Base-by-base conservation (phyloP, 352 stramenopile species). In the Phytophthora macrochlamydospora region DNA sequence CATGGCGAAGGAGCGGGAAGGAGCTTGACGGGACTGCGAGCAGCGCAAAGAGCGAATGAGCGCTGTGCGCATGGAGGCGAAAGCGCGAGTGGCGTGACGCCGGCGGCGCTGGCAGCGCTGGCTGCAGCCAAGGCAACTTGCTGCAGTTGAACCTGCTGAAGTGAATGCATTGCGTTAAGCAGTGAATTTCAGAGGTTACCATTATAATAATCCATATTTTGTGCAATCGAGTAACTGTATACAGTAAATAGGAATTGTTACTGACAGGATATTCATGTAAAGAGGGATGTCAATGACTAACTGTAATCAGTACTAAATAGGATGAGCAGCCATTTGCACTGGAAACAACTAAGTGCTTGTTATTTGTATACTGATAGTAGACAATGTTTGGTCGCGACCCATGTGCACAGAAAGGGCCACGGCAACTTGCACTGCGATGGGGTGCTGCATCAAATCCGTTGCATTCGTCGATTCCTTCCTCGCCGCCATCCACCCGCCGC, bases 41-140 rank as follows among this genome's bases (percentile, higher is more conserved):
- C 64, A 32, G 52, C 65, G 48, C 53, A 68, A 67, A 73, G 46
- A 53, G 46, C 59, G 65, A 73, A 61, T 65, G 65, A 73, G 31
- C 6, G 46, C 52, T 73, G 33, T 28, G 58, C 54, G 65, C 65
- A 73, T 73, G 11, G 65, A 68, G 51, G 14, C 52, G n/a, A 64
- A 68, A 54, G 59, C n/a, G 30, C 52, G 60, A 68, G 46, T 72
- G 65, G 35, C 35, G 35, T 40, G 35, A 40, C 35, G 35, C 35
- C 9, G 35, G 6, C 35, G 35, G 35, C 35, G 35, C 35, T 40
- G 35, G 35, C 35, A 40, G 35, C 9, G 35, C 35, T 11, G 35
- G 18, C 31, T 12, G 51, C 8, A 18, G 24, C 4, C 33, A 53
- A 30, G 59, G 55, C 56, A 64, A 56, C 42, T 54, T 14, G 8